Base-by-base conservation (phyloP, 192 early-diverging fungal species). In the Rhizophagus prolifer region DNA sequence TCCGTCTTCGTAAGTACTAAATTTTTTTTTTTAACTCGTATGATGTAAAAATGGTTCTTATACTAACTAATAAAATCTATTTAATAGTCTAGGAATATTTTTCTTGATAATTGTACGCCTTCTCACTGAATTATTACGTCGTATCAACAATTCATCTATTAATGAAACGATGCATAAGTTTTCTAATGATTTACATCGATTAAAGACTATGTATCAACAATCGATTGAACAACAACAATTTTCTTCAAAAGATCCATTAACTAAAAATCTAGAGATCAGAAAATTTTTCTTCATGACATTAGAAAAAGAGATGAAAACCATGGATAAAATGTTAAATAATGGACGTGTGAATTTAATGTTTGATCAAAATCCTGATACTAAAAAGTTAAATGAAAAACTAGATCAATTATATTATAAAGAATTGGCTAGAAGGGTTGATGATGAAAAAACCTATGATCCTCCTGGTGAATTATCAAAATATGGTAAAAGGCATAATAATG, bases 401-500 rank as follows among this genome's bases (percentile, higher is more conserved):
- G 34, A 36, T 36, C 34, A 36, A 36, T 44, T 12, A 44, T 12
- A 36, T 36, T 36, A 44, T 44, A 44, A 12, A 44, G 41, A 12
- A 44, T 44, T 12, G 12, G 1, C 10, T 19, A 54, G 3, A 6
- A 19, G 16, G 16, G 10, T 16, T 50, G 47, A 50, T 50, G 16
- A 3, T 4, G 16, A 19, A 19, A 54, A 5, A 54, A 19, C 19
- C 21, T 54, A 54, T 54, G 50, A 54, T 54, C 50, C 16, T 1
- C 50, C 50, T 54, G 87, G 87, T 1, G 38, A 65, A 2, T 70
- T 86, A 5, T 85, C 85, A 2, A 21, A 59, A 9, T 2, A 80
- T n/a, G 85, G 85, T 0, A 81, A 66, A 5, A 73, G 87, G 1
- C 88, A 91, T 71, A 85, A 88, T 81, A 91, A 91, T 75, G 88